Base-by-base conservation (phyloP, 768 basidiomycete species). In the Amanita subjunquillea region DNA sequence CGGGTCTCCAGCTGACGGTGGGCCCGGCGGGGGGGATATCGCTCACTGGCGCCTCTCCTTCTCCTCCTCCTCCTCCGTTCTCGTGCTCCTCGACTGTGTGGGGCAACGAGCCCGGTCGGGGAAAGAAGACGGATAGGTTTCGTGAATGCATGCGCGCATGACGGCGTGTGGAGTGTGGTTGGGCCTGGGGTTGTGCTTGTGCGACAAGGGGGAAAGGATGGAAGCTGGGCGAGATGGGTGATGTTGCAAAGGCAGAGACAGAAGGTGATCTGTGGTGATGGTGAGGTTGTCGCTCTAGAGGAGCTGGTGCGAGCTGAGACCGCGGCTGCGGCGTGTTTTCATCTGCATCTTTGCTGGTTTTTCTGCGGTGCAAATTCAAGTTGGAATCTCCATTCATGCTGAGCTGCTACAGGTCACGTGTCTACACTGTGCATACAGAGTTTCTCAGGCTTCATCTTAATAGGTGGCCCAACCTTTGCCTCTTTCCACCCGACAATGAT, bases 111-210 rank as follows among this genome's bases (percentile, higher is more conserved):
- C 85, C 88, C 0, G 89, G 88, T 32, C 83, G 78, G 13, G 93
- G 93, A 60, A 96, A 96, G 75, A 85, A 95, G 15, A 95, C 73
- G 1, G 91, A 94, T 2, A 96, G 72, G 61, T 97, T 97, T 43
- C 92, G 81, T 0, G 92, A 93, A 62, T 96, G 92, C 15, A 95
- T 72, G 2, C 90, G 78, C 3, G 79, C 68, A 65, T 92, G 90
- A n/a, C 74, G 67, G 13, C 70, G 66, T 30, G 50, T 55, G 36
- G 72, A 63, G 37, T 61, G 62, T 51, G 57, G 65, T 58, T 36
- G 60, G 50, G 46, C 56, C 58, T 32, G 55, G 53, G 50, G 55
- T 13, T 34, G 34, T 13, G 13, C 12, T 13, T 34, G 34, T 40
- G 39, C n/a, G 20, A 22, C n/a, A 20, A 8, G 39, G 39, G 39